phyloP scores from a whole-genome alignment of 73 alveolate genomes.

The Diophrys sp. region DNA sequence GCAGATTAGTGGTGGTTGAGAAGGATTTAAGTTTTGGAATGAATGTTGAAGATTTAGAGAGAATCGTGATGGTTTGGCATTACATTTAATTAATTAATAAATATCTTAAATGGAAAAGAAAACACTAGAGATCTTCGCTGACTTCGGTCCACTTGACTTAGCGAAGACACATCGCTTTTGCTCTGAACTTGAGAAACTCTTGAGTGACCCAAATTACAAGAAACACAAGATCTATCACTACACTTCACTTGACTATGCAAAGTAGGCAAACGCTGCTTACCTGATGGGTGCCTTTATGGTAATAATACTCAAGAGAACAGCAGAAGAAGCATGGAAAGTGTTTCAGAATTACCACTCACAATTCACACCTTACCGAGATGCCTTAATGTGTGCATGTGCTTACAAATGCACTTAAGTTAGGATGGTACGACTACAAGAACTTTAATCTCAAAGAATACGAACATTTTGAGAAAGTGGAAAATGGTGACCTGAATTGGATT shows the following conservation, averaged over 20 bases:
- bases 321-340: conserved; percentile 61
- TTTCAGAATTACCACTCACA: conserved; percentile 28
- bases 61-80: too few species aligned
- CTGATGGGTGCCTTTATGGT: conserved; percentile 83
- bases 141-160: conserved; percentile 53
- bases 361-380: conserved; percentile 63
- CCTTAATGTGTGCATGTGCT: conserved; percentile 5
- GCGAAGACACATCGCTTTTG: conserved; percentile 46
- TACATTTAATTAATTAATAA: too few species aligned
- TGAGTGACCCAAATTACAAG: conserved; percentile 4
- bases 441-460: conserved; percentile 80
- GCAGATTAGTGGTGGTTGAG: too few species aligned
- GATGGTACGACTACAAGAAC: conserved; percentile 61
- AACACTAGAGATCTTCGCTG: too few species aligned
- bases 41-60: too few species aligned
- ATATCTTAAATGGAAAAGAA: too few species aligned
- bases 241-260: conserved; percentile 57
- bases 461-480: conserved; percentile 85
- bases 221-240: conserved; percentile 59
- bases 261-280: conserved; percentile 83
- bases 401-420: conserved; percentile 45
- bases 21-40: too few species aligned
- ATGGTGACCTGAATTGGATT: conserved; percentile 93
- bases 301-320: conserved; percentile 35
- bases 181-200: conserved; percentile 29